These are phyloP conservation scores for Thuidium tamariscinum DNA, from an alignment of 225 moss, liverwort and hornwort genomes.

Conservation along the genomic window DNA sequence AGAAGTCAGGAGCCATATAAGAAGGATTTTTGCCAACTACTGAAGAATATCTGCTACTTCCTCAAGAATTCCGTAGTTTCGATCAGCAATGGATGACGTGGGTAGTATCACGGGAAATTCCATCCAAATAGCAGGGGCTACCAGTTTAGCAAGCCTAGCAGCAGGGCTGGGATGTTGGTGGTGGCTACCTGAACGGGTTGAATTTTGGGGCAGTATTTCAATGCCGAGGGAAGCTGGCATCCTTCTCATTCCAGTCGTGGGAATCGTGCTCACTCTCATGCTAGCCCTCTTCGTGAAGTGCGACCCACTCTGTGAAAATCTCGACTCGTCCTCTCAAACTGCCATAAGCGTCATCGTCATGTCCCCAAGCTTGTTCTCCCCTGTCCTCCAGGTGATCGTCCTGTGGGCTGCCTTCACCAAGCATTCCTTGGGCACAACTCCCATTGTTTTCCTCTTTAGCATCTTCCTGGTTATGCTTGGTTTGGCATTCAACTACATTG, in stretches of 20 bases:
- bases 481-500: constrained; percentile 43
- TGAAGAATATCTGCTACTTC: not conserved
- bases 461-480: constrained; percentile 38
- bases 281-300: constrained; percentile 44
- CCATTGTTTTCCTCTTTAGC: constrained; percentile 43
- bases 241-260: constrained; percentile 41
- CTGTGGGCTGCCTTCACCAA: constrained; percentile 43
- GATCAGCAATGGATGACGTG: constrained; percentile 26
- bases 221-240: constrained; percentile 26
- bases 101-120: constrained; percentile 16
- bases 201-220: constrained; percentile 27
- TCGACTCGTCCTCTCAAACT: constrained; percentile 40
- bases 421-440: constrained; percentile 41
- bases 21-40: not conserved
- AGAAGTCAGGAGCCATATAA: not conserved
- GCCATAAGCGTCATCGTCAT: constrained; percentile 42
- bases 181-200: constrained; percentile 33
- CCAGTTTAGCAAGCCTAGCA: constrained; percentile 27
- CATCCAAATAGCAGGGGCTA: constrained; percentile 23
- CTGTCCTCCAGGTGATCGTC: constrained; percentile 38
- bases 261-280: constrained; percentile 39
- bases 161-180: constrained; percentile 35
- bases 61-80: not conserved
- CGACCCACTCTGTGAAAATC: constrained; percentile 43
- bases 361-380: constrained; percentile 42